Evolutionary conservation across 495 filamentous ascomycete genomes (phyloP).

Genomic region (Xylaria longipes): DNA sequence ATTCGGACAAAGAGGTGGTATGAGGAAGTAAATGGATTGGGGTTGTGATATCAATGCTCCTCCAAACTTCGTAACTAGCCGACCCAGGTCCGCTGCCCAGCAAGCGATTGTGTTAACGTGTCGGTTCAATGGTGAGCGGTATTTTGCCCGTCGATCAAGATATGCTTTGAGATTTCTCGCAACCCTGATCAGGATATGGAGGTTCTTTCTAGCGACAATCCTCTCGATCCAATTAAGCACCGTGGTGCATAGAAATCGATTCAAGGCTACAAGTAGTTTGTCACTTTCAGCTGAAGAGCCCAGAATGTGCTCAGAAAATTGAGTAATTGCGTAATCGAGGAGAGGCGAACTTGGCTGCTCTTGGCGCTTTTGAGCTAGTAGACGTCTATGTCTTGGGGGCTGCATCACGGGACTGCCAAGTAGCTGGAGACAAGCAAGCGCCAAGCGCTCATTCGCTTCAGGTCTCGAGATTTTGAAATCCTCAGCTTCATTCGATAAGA

Average conservation of each 20-base stretch:
- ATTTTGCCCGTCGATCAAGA: neutral
- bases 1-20: neutral
- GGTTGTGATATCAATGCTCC: neutral
- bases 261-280: neutral
- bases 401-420: neutral
- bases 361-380: neutral
- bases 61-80: neutral
- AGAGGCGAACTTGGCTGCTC: neutral
- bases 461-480: neutral
- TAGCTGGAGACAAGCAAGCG: neutral
- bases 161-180: neutral
- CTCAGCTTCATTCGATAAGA: neutral
- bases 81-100: neutral
- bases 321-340: neutral
- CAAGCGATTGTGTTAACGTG: neutral
- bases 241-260: neutral
- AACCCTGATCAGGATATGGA: neutral
- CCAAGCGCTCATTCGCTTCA: neutral
- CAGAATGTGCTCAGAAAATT: neutral
- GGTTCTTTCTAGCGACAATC: neutral
- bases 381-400: neutral
- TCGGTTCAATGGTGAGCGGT: neutral
- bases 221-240: slow-evolving; percentile 3
- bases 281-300: neutral
- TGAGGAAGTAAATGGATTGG: neutral